phyloP scores from a whole-genome alignment of 148 eudicot genomes.

The Beta vulgaris region DNA sequence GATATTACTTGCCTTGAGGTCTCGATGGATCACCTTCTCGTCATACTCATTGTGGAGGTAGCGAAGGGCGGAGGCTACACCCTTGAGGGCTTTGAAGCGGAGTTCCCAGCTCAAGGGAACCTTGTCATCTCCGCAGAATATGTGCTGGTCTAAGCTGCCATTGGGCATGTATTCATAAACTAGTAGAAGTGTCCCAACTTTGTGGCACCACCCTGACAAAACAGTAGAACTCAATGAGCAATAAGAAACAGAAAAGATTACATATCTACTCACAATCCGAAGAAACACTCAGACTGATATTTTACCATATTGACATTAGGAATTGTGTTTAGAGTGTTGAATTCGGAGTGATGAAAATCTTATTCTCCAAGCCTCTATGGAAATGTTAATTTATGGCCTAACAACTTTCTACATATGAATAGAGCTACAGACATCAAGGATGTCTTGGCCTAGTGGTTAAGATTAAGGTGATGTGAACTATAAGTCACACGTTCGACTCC shows the following conservation, averaged over 20 bases:
- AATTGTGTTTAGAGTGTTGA: no score
- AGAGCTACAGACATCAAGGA: no score
- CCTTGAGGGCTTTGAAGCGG: slow-evolving; percentile 49
- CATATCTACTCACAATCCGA: not conserved
- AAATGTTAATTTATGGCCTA: no score
- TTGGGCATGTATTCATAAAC: slow-evolving; percentile 90
- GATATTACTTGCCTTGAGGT: slow-evolving; percentile 83
- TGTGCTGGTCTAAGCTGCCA: slow-evolving; percentile 75
- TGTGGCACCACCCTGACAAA: slow-evolving; percentile 84
- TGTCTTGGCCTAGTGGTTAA: no score
- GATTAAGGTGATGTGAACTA: no score
- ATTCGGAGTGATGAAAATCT: no score
- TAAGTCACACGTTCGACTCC: no score
- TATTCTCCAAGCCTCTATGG: no score
- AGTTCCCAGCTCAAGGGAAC: slow-evolving; percentile 38
- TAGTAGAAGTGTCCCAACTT: slow-evolving; percentile 57
- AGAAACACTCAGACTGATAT: no score
- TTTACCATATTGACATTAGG: no score
- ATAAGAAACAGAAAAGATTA: not conserved
- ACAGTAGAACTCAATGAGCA: slow-evolving; percentile 1
- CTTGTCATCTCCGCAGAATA: slow-evolving; percentile 30
- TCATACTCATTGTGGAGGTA: slow-evolving; percentile 73
- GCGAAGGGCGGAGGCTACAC: slow-evolving; percentile 51
- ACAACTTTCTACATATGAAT: no score
- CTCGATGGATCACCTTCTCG: slow-evolving; percentile 75